These are phyloP conservation scores for Davidsoniella australis DNA, from an alignment of 2,329 filamentous ascomycete species.

Conservation along the genomic window DNA sequence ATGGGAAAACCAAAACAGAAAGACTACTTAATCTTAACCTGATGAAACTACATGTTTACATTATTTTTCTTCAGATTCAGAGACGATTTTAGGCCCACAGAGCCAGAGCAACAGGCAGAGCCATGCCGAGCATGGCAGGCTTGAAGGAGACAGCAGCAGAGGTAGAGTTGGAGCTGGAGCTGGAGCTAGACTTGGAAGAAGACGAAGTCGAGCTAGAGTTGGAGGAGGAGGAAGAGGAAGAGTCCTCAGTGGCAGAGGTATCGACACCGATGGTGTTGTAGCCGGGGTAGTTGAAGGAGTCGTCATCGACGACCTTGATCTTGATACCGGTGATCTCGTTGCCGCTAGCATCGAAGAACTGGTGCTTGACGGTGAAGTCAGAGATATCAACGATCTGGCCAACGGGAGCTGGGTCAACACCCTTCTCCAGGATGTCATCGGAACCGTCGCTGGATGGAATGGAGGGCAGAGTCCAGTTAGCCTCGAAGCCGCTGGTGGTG, in stretches of 20 bases:
- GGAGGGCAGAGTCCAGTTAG: slow-evolving; percentile 60
- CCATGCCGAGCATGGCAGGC: slow-evolving; percentile 12
- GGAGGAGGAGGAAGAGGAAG: slow-evolving; percentile 4
- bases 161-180: slow-evolving; percentile 3
- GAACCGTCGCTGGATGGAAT: slow-evolving; percentile 43
- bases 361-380: slow-evolving; percentile 38
- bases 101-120: slow-evolving; percentile 11
- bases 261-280: slow-evolving; percentile 21
- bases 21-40: background rate
- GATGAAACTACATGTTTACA: background rate
- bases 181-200: slow-evolving; percentile 1
- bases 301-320: slow-evolving; percentile 28
- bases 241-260: slow-evolving; percentile 6
- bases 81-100: slow-evolving; percentile 7
- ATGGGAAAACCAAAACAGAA: background rate
- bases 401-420: slow-evolving; percentile 45
- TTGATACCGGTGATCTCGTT: slow-evolving; percentile 27
- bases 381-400: slow-evolving; percentile 55
- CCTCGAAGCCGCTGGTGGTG: slow-evolving; percentile 48
- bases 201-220: slow-evolving; percentile 4
- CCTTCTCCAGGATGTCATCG: slow-evolving; percentile 56
- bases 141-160: slow-evolving; percentile 12
- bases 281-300: slow-evolving; percentile 29
- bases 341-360: slow-evolving; percentile 25
- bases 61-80: background rate